A percentile compares a stretch with the other conserved stretches of the same genome.
Evolutionary conservation across 108 stramenopile species (phyloP).

Genomic region (Epithemia pelagica): DNA sequence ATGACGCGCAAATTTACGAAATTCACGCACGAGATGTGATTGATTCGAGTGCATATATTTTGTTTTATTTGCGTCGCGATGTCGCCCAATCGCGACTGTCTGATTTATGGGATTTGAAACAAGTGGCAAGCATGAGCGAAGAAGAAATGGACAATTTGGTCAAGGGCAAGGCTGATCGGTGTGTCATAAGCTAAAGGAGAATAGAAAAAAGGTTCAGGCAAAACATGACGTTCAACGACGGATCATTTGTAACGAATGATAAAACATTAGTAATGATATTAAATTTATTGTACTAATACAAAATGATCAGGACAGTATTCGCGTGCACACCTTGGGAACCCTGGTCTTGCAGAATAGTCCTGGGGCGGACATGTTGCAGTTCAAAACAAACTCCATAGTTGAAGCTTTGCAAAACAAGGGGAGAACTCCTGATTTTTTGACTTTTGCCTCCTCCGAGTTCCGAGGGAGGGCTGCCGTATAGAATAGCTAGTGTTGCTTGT

Average conservation of each 20-base stretch:
- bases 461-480: no score
- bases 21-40: slow-evolving; percentile 77
- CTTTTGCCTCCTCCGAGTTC: no score
- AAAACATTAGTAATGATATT: neutral
- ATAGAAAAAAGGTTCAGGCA: neutral
- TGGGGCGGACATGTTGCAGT: no score
- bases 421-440: no score
- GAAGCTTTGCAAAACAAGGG: no score
- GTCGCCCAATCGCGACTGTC: slow-evolving; percentile 66
- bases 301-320: no score
- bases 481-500: no score
- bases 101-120: slow-evolving; percentile 77
- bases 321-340: no score
- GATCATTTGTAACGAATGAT: neutral
- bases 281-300: no score
- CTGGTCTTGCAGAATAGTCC: no score
- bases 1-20: slow-evolving; percentile 83
- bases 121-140: slow-evolving; percentile 69
- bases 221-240: no score
- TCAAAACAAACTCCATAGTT: no score
- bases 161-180: slow-evolving; percentile 57
- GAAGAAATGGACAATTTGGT: slow-evolving; percentile 80
- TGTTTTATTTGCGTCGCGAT: slow-evolving; percentile 85
- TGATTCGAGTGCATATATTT: slow-evolving; percentile 83
- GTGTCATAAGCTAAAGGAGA: slow-evolving; percentile 55